phyloP scores from a whole-genome alignment of 306 rosid species.

The Quercus glauca region DNA sequence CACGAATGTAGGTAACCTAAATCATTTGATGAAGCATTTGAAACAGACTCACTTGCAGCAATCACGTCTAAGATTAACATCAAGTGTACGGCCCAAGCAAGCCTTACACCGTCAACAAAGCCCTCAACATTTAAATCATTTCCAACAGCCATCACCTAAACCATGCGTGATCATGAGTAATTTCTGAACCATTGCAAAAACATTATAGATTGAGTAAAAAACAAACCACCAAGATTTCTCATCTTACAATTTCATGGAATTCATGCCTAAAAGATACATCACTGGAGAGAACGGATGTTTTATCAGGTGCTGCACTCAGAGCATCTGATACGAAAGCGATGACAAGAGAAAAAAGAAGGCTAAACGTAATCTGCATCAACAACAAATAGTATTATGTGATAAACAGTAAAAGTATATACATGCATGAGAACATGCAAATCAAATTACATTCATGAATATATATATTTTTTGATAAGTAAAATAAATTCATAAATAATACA shows the following conservation, averaged over 20 bases:
- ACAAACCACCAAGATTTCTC: slow-evolving; percentile 13
- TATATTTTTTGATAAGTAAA: too few species aligned
- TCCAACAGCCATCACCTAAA: slow-evolving; percentile 75
- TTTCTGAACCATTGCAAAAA: slow-evolving; percentile 16
- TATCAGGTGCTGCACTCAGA: slow-evolving; percentile 79
- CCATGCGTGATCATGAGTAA: slow-evolving; percentile 24
- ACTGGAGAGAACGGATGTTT: slow-evolving; percentile 70
- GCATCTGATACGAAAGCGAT: slow-evolving; percentile 85
- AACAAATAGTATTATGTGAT: slow-evolving; percentile 22
- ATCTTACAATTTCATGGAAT: slow-evolving; percentile 81
- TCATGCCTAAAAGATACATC: slow-evolving; percentile 73
- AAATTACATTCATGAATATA: not conserved
- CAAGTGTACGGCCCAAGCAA: slow-evolving; percentile 92
- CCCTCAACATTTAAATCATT: slow-evolving; percentile 76
- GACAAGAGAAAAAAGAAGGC: slow-evolving; percentile 86
- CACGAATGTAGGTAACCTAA: slow-evolving; percentile 58
- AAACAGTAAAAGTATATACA: slow-evolving; percentile 9
- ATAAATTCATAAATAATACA: not conserved
- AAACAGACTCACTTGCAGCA: slow-evolving; percentile 53
- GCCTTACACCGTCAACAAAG: slow-evolving; percentile 66
- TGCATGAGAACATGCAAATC: not conserved
- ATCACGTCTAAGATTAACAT: slow-evolving; percentile 67
- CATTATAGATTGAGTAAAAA: slow-evolving; percentile 13
- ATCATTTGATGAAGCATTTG: slow-evolving; percentile 66
- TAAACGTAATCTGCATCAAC: slow-evolving; percentile 74